These are phyloP conservation scores for Melanomma pulvis-pyrius DNA, from an alignment of 495 filamentous ascomycete genomes.

Conservation along the genomic window DNA sequence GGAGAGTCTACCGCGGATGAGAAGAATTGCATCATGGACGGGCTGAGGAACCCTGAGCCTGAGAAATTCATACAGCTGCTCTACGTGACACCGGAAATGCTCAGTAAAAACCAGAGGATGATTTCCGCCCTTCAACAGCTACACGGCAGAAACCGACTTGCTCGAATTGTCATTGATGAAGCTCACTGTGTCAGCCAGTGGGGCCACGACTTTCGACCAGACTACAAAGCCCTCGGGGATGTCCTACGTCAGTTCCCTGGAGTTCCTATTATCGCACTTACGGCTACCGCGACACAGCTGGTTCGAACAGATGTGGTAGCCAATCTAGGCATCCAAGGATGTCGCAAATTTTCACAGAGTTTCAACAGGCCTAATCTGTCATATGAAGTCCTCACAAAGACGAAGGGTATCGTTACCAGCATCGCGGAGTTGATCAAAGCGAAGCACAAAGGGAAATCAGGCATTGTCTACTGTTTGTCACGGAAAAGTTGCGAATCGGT, in stretches of 20 bases:
- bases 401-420: constrained; percentile 60
- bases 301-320: constrained; percentile 88
- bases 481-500: constrained; percentile 78
- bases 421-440: constrained; percentile 73
- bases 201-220: constrained; percentile 97
- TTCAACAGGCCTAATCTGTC: constrained; percentile 92
- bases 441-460: constrained; percentile 69
- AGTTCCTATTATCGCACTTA: constrained; percentile 90
- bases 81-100: constrained; percentile 97
- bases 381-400: constrained; percentile 73
- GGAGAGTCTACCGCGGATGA: constrained; percentile 64
- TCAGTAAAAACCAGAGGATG: constrained; percentile 73
- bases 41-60: constrained; percentile 60
- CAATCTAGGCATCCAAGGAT: constrained; percentile 78
- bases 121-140: constrained; percentile 63
- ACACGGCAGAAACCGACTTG: constrained; percentile 67
- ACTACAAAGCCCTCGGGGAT: constrained; percentile 84
- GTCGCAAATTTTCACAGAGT: constrained; percentile 79
- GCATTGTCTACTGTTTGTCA: constrained; percentile 94
- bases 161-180: constrained; percentile 94
- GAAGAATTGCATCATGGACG: constrained; percentile 61
- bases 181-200: constrained; percentile 98
- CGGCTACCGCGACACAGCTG: constrained; percentile 90
- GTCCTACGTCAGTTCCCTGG: constrained; percentile 68
- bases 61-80: constrained; percentile 78